Evolutionary conservation across 192 early-diverging fungal species (phyloP).

Genomic region (Chytriomyces confervae): DNA sequence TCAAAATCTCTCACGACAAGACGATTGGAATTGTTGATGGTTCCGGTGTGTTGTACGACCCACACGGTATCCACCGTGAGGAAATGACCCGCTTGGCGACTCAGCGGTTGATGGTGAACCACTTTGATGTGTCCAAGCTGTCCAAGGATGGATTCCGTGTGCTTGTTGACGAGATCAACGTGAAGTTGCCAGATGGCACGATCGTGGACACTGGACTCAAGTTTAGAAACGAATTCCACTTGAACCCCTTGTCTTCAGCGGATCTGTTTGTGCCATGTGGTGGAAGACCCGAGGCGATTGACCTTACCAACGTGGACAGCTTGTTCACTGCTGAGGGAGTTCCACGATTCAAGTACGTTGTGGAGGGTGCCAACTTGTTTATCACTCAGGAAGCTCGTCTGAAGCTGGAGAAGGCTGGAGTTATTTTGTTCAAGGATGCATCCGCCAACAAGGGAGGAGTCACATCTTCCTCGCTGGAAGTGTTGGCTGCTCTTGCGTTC

Average conservation of each 20-base stretch:
- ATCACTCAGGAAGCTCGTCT: constrained; percentile 98
- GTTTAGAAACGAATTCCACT: constrained; percentile 98
- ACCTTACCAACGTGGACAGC: constrained; percentile 83
- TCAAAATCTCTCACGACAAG: constrained; percentile 97
- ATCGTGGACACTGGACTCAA: constrained; percentile 86
- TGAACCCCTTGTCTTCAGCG: constrained; percentile 77
- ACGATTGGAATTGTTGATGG: constrained; percentile 97
- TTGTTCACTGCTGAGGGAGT: constrained; percentile 81
- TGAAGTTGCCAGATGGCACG: constrained; percentile 87
- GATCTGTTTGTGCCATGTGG: constrained; percentile 99
- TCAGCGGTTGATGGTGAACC: constrained; percentile 84
- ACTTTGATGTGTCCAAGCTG: constrained; percentile 87
- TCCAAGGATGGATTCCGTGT: constrained; percentile 88
- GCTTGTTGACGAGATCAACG: constrained; percentile 90
- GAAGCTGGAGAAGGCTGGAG: constrained; percentile 91
- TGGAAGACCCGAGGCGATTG: constrained; percentile 96
- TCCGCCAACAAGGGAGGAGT: constrained; percentile 99
- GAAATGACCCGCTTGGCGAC: constrained; percentile 87
- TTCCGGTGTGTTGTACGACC: constrained; percentile 92
- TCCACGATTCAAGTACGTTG: constrained; percentile 97
- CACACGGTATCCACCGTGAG: constrained; percentile 86
- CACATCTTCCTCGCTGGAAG: constrained; percentile 96
- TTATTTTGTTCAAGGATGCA: constrained; percentile 96
- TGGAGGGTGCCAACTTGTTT: constrained; percentile 99
- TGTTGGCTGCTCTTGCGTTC: constrained; percentile 94